Conservation (phyloP, 805 yeast genomes). For the Candida loeiensis region DNA sequence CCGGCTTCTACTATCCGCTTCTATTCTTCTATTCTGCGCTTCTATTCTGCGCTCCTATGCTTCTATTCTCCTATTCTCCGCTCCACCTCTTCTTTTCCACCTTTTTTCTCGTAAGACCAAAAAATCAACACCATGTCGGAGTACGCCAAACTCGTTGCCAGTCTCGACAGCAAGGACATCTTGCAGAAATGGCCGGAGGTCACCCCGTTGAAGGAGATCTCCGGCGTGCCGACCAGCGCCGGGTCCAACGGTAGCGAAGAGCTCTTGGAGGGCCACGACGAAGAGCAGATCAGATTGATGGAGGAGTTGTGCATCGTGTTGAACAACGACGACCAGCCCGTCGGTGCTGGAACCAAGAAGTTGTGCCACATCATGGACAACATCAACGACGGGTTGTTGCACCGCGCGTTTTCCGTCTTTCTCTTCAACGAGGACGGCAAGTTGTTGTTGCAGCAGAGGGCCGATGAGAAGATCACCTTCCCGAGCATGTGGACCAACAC, state of each 20-base stretch:
- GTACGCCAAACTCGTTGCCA: slow-evolving; percentile 53
- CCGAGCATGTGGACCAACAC: slow-evolving; percentile 98
- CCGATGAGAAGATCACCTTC: slow-evolving; percentile 93
- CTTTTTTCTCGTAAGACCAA: not conserved
- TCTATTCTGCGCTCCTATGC: no score
- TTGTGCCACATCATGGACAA: slow-evolving; percentile 84
- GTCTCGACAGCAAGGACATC: slow-evolving; percentile 48
- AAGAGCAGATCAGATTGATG: slow-evolving; percentile 92
- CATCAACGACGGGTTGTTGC: slow-evolving; percentile 81
- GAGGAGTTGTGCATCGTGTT: slow-evolving; percentile 93
- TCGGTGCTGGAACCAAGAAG: slow-evolving; percentile 94
- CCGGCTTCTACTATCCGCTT: no score
- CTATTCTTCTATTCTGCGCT: no score
- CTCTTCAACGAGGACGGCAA: slow-evolving; percentile 74
- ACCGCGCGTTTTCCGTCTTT: slow-evolving; percentile 96
- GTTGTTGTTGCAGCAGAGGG: slow-evolving; percentile 89
- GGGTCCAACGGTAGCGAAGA: slow-evolving; percentile 30
- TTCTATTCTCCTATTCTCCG: not conserved
- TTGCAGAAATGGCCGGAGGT: slow-evolving; percentile 62
- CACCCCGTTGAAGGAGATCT: slow-evolving; percentile 55
- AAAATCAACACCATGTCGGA: slow-evolving; percentile 13
- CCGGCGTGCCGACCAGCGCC: slow-evolving; percentile 52
- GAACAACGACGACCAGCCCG: slow-evolving; percentile 80
- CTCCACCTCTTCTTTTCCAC: not conserved
- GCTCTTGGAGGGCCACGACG: slow-evolving; percentile 83